phyloP scores from a whole-genome alignment of 306 rosid genomes.

The Bauhinia variegata region DNA sequence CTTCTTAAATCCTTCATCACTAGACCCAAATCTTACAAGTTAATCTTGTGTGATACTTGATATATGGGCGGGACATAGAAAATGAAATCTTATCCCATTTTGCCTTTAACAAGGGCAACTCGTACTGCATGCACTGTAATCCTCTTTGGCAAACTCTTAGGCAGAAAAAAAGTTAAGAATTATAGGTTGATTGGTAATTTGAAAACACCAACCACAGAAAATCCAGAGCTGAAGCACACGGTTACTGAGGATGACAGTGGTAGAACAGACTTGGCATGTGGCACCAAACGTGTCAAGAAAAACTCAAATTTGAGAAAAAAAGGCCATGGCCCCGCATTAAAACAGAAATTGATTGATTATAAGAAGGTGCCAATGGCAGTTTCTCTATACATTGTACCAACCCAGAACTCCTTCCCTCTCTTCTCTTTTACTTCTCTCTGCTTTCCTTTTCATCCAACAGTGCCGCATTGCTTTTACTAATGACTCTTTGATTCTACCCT shows the following conservation, averaged over 20 bases:
- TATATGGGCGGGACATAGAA: background rate
- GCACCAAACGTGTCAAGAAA: constrained; percentile 44
- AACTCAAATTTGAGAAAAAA: constrained; percentile 6
- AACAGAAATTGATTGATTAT: constrained; percentile 23
- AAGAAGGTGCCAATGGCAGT: constrained; percentile 39
- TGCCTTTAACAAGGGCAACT: background rate
- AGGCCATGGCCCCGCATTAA: background rate
- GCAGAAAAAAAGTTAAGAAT: background rate
- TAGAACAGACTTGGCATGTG: constrained; percentile 28
- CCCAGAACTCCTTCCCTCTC: background rate
- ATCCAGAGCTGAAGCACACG: constrained; percentile 6
- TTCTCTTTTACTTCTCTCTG: background rate
- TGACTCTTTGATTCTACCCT: no score
- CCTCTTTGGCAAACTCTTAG: background rate
- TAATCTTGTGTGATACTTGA: no score
- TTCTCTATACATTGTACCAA: constrained; percentile 13
- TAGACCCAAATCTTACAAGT: no score
- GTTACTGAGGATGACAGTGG: background rate
- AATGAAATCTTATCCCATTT: background rate
- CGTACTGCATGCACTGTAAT: background rate
- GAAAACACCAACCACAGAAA: background rate
- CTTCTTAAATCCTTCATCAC: no score
- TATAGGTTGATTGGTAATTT: background rate
- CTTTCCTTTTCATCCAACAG: constrained; percentile 17
- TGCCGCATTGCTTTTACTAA: background rate